Percentiles rank a stretch among this genome's conserved stretches.
Evolutionary conservation across 1,284 basidiomycete species (phyloP).

Genomic region (Moesziomyces sp.): DNA sequence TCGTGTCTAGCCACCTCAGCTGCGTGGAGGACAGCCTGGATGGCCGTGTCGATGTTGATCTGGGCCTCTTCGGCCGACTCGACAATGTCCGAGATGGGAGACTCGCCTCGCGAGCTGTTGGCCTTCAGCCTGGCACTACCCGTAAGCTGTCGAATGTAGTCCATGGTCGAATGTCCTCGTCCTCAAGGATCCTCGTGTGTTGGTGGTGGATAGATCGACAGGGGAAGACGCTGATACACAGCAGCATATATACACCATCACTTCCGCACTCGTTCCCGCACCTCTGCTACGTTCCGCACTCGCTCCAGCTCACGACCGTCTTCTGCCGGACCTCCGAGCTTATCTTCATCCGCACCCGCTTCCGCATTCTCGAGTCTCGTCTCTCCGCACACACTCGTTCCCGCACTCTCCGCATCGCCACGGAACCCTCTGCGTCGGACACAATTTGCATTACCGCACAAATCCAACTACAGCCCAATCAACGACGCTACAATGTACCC

Average conservation of each 20-base stretch:
- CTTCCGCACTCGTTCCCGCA: neutral
- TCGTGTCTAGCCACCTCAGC: neutral
- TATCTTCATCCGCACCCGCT: conserved; percentile 1
- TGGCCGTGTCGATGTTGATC: conserved; percentile 1
- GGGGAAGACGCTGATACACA: neutral
- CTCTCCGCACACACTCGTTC: too few relatives aligned
- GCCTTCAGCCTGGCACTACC: neutral
- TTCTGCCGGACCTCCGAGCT: too few relatives aligned
- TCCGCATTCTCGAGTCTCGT: neutral
- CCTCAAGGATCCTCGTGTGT: neutral
- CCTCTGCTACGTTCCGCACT: neutral
- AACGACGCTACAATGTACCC: conserved; percentile 53
- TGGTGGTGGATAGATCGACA: neutral
- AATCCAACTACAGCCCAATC: conserved; percentile 33
- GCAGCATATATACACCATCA: conserved; percentile 5
- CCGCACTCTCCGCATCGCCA: too few relatives aligned
- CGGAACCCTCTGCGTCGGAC: neutral
- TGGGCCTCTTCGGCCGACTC: conserved; percentile 1
- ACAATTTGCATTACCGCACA: conserved; percentile 2
- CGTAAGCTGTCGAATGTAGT: conserved; percentile 3
- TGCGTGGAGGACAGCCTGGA: conserved; percentile 3
- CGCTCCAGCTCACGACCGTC: neutral
- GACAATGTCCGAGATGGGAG: conserved; percentile 29
- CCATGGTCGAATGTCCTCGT: neutral
- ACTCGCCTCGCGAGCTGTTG: conserved; percentile 1